Evolutionary conservation across 371 early-diverging fungal genomes (phyloP), one percentile per base, ranked within the genome.

Genomic region (Mortierella sp.): DNA sequence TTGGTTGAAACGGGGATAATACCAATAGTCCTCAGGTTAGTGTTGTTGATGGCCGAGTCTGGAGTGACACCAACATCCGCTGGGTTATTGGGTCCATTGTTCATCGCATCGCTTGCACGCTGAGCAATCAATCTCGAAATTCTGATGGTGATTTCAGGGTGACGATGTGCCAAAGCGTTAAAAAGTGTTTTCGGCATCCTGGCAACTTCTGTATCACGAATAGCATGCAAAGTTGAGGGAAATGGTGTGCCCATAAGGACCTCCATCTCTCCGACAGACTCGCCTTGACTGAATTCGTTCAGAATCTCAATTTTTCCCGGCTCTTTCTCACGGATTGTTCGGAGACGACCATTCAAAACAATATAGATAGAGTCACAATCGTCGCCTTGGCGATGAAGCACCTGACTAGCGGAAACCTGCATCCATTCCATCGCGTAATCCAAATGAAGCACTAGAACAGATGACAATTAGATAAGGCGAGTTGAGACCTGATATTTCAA

Each of bases 381-480:
- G 56, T 96, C 96, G 22, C 93, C 95, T 70, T 96, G 93, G 40
- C 92, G 91, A 75, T 93, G 96, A 26, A 99, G 89, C 55, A 97
- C 91, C 81, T 98, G 95, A 22, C 97, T 96, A 28, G 97, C 97
- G 74, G 87, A 92, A 12, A 95, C 93, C 64, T 97, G 96, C 83
- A 92, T 91, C 99, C 99, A 99, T 72, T 98, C 99, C 66, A 98
- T 84, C 0, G 99, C 97, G 45, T 95, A 92, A 84, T 98, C 98
- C 53, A 99, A 92, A 76, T 97, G 95, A 58, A 96, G 86, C 23
- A 94, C 90, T 83, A 79, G 2, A 0, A 10, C 61, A 29, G 32
- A 40, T 47, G 47, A 32, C 8, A 43, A 6, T n/a, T n/a, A 49
- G 43, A 63, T 49, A 54, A 26, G 26, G 42, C 23, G 5, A 26